Base-by-base conservation (phyloP, 2,329 filamentous ascomycete species). In the Neodidymelliopsis sp. region DNA sequence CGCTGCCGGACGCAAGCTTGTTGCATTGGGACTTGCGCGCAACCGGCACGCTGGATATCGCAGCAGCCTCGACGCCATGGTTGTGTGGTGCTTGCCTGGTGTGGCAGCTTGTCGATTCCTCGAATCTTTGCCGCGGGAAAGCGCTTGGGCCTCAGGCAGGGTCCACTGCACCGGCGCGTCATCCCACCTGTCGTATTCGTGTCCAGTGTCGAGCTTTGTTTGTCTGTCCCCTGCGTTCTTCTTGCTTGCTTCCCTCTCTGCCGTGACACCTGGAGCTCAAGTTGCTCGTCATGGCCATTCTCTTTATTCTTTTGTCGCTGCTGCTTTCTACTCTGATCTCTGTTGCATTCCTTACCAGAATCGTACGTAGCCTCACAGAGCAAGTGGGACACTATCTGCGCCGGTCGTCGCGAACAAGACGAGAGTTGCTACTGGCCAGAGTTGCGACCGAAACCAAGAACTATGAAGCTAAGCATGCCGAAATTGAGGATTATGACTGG, bases 401-500 rank as follows among this genome's bases (percentile, higher is more conserved):
- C 40, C 64, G 61, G 29, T 62, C 63, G 36, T 73, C 66, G 13
- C 62, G 57, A 28, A 67, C 62, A 22, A 56, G 69, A 44, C 63
- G 70, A 33, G 67, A 68, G 39, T 56, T 73, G 10, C 52, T 74
- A 33, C 57, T 71, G 49, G 64, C 61, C 33, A 61, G 68, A 24
- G 68, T 67, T 6, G 66, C 59, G 4, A 57, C 41, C 10, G 71
- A 74, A 43, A 65, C 70, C 42, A 60, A 54, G 22, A 46, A 46
- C 2, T 61, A 63, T 22, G 58, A 63, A 29, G 46, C 59, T 6
- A 51, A 64, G 37, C 51, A 54, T 22, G 44, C 55, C 38, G 35
- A 48, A 30, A 58, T 49, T 10, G 77, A 81, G 22, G 85, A 88
- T 56, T 84, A 85, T 20, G 86, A 86, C 39, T 90, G 87, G 86